Conservation (phyloP, 768 basidiomycete species). For the Lactifluus piperatus region DNA sequence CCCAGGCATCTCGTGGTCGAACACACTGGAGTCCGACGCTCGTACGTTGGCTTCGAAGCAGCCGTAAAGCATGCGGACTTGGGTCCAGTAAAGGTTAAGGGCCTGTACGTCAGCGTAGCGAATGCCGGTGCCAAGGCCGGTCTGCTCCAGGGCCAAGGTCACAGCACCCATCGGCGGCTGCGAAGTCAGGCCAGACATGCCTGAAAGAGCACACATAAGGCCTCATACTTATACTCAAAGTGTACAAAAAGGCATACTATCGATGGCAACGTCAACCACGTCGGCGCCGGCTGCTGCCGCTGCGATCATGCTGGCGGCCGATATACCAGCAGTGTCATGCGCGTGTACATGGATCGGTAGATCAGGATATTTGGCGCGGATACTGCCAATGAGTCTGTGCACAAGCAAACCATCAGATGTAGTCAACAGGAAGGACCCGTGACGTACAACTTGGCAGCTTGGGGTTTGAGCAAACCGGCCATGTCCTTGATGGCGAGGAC, state of each 20-base stretch:
- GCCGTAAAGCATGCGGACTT: constrained; percentile 88
- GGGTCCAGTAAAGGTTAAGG: constrained; percentile 96
- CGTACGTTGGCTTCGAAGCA: constrained; percentile 99
- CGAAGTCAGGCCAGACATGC: constrained; percentile 97
- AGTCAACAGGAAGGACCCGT: constrained; percentile 1
- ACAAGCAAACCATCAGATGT: neutral
- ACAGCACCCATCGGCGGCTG: constrained; percentile 99
- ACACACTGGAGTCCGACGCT: constrained; percentile 95
- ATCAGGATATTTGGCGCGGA: constrained; percentile 93
- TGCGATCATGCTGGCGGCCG: constrained; percentile 95
- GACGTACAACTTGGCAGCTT: constrained; percentile 81
- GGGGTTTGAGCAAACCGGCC: constrained; percentile 93
- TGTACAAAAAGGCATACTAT: constrained; percentile 51
- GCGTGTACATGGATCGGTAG: constrained; percentile 99
- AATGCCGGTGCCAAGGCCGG: constrained; percentile 88
- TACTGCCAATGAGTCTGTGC: constrained; percentile 79
- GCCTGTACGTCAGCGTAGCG: constrained; percentile 95
- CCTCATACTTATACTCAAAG: neutral
- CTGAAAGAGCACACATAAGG: constrained; percentile 33
- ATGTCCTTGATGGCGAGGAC: constrained; percentile 98
- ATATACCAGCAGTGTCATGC: constrained; percentile 98
- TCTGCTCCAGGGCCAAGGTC: constrained; percentile 91
- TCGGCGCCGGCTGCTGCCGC: constrained; percentile 96
- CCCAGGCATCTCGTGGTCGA: constrained; percentile 99
- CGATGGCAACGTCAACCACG: constrained; percentile 96